Conservation (phyloP, 306 rosid species). For the Oxytropis ochrocephala region DNA sequence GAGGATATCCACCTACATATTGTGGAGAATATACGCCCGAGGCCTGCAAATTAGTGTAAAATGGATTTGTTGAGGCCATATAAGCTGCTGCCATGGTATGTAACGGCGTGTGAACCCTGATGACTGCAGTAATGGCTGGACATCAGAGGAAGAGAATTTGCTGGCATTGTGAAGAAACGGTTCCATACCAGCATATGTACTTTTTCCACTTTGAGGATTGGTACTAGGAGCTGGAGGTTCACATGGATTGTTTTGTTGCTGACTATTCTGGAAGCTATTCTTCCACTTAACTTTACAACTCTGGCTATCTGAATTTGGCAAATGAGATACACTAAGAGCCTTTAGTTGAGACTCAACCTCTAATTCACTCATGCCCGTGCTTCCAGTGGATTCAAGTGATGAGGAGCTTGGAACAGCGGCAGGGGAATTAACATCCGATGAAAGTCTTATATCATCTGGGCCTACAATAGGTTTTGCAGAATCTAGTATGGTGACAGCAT, state of each 20-base stretch:
- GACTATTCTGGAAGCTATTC: slow-evolving; percentile 36
- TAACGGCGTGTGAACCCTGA: slow-evolving; percentile 53
- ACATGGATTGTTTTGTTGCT: slow-evolving; percentile 29
- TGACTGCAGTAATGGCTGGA: slow-evolving; percentile 43
- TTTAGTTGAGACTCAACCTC: slow-evolving; percentile 40
- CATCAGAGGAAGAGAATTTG: slow-evolving; percentile 40
- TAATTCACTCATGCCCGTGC: slow-evolving; percentile 27
- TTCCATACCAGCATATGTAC: slow-evolving; percentile 27
- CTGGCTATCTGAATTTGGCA: slow-evolving; percentile 30
- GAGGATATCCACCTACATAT: slow-evolving; percentile 30
- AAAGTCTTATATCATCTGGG: slow-evolving; percentile 25
- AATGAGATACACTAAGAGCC: slow-evolving; percentile 35
- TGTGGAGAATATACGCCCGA: slow-evolving; percentile 32
- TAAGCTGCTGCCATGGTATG: slow-evolving; percentile 44
- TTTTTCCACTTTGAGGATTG: slow-evolving; percentile 35
- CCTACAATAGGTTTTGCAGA: slow-evolving; percentile 7
- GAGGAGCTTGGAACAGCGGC: slow-evolving; percentile 21
- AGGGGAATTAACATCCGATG: slow-evolving; percentile 20
- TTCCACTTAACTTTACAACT: slow-evolving; percentile 35
- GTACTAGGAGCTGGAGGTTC: slow-evolving; percentile 31
- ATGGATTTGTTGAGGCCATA: slow-evolving; percentile 35
- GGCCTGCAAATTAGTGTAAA: slow-evolving; percentile 29
- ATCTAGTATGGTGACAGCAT: slow-evolving; percentile 5
- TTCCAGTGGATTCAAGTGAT: slow-evolving; percentile 28
- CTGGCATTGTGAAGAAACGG: slow-evolving; percentile 27